phyloP scores from a whole-genome alignment of 1,284 basidiomycete genomes.

The Sparassis latifolia region DNA sequence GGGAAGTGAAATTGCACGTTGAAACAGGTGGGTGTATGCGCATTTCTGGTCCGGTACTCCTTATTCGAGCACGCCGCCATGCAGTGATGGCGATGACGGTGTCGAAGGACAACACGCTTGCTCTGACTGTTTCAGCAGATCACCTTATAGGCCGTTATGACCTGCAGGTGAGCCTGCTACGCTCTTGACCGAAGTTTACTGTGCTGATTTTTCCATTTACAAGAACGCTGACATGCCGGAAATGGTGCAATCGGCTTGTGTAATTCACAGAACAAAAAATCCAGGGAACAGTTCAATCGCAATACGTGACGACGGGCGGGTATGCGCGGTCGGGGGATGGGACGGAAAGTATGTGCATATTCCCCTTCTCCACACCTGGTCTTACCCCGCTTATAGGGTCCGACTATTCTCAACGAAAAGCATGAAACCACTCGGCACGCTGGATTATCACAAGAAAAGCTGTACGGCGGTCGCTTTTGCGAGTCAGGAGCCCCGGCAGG shows the following conservation, averaged over 20 bases:
- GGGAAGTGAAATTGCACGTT: constrained; percentile 66
- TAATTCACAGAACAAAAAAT: constrained; percentile 58
- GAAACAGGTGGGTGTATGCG: constrained; percentile 59
- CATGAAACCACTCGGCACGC: constrained; percentile 73
- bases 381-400: constrained; percentile 41
- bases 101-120: constrained; percentile 50
- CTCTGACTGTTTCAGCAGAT: constrained; percentile 80
- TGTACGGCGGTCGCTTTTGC: constrained; percentile 72
- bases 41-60: neutral
- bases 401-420: constrained; percentile 72
- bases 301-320: constrained; percentile 67
- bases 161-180: constrained; percentile 37
- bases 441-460: constrained; percentile 71
- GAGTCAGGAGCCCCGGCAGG: constrained; percentile 13
- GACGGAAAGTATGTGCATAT: constrained; percentile 65
- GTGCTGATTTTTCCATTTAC: neutral
- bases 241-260: constrained; percentile 16
- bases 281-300: constrained; percentile 72
- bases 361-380: neutral
- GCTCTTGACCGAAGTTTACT: neutral
- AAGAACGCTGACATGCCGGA: constrained; percentile 12
- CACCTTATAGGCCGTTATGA: constrained; percentile 71
- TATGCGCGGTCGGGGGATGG: constrained; percentile 85
- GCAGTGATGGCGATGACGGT: constrained; percentile 84
- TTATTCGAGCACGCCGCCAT: neutral